A percentile compares a stretch with the other conserved stretches of the same genome.
Conservation (phyloP, 2,329 filamentous ascomycete genomes). For the Knoxdaviesia proteae region DNA sequence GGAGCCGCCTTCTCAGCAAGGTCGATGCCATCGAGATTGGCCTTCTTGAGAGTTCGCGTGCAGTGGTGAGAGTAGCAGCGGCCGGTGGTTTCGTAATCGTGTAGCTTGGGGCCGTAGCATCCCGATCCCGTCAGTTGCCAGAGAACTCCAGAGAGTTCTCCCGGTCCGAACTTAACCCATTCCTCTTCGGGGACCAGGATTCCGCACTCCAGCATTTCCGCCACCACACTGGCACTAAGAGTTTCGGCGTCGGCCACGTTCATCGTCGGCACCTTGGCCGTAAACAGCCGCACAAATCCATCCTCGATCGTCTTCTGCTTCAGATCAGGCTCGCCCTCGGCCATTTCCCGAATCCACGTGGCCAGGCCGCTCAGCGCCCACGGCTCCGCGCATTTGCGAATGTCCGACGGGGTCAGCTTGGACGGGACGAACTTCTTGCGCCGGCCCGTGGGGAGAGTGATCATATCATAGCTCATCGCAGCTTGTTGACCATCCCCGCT, state of each 20-base stretch:
- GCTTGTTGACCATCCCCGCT: no score
- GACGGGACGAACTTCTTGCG: constrained; percentile 70
- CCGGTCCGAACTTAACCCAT: constrained; percentile 83
- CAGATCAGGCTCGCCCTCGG: constrained; percentile 76
- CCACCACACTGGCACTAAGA: constrained; percentile 56
- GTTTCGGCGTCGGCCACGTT: constrained; percentile 92
- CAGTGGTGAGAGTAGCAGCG: constrained; percentile 91
- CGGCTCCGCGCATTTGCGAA: constrained; percentile 67
- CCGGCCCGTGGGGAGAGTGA: constrained; percentile 58
- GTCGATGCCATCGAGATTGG: constrained; percentile 59
- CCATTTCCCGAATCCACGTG: constrained; percentile 70
- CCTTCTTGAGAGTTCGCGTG: constrained; percentile 82
- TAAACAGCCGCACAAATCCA: constrained; percentile 74
- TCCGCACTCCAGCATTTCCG: constrained; percentile 57
- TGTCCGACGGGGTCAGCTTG: constrained; percentile 63
- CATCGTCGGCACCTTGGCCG: constrained; percentile 91
- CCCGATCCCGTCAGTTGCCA: constrained; percentile 83
- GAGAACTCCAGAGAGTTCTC: constrained; percentile 67
- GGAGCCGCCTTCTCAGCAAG: constrained; percentile 44
- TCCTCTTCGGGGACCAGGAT: constrained; percentile 79
- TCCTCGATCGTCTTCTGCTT: constrained; percentile 71
- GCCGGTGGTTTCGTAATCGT: constrained; percentile 46
- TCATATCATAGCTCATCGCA: constrained; percentile 55
- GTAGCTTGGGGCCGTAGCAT: constrained; percentile 74
- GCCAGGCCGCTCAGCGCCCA: constrained; percentile 87